Conservation (phyloP, 148 eudicot genomes). For the Spergularia marina region DNA sequence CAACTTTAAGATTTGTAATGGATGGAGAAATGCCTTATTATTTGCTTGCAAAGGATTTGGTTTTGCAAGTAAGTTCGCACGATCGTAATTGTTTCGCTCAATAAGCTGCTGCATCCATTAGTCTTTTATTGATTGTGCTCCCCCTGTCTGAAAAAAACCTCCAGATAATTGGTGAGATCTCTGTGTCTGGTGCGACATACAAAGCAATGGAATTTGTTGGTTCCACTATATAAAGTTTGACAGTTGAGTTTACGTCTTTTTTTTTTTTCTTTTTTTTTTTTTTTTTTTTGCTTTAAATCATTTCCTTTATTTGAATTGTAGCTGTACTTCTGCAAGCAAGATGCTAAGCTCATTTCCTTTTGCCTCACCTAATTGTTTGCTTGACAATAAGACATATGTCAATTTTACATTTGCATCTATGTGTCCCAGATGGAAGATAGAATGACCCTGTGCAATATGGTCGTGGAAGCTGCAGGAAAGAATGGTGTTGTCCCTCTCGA, state of each 20-base stretch:
- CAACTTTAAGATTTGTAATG: slow-evolving; percentile 87
- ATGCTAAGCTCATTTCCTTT: too few species aligned
- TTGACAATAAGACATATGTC: not conserved
- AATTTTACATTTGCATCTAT: too few species aligned
- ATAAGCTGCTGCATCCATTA: not conserved
- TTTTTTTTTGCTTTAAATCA: not conserved
- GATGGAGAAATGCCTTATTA: slow-evolving; percentile 98
- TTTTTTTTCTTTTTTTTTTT: too few species aligned
- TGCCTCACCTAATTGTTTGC: not conserved
- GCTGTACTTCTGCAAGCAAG: not conserved
- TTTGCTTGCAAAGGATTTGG: slow-evolving; percentile 93
- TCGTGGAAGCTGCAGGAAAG: slow-evolving; percentile 99
- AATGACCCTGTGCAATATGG: slow-evolving; percentile 99
- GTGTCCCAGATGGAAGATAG: slow-evolving; percentile 86
- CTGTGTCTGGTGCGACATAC: slow-evolving; percentile 96
- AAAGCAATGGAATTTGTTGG: slow-evolving; percentile 98
- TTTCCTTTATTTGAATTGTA: not conserved
- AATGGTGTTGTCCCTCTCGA: slow-evolving; percentile 95
- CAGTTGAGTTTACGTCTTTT: slow-evolving; percentile 40
- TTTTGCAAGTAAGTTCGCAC: slow-evolving; percentile 65
- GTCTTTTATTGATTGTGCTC: not conserved
- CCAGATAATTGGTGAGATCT: slow-evolving; percentile 97
- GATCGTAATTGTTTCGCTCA: not conserved
- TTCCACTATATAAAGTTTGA: slow-evolving; percentile 79
- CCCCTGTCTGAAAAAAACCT: slow-evolving; percentile 8